Base-by-base conservation (phyloP, 352 stramenopile species). In the Heterotrichella gracilis region DNA sequence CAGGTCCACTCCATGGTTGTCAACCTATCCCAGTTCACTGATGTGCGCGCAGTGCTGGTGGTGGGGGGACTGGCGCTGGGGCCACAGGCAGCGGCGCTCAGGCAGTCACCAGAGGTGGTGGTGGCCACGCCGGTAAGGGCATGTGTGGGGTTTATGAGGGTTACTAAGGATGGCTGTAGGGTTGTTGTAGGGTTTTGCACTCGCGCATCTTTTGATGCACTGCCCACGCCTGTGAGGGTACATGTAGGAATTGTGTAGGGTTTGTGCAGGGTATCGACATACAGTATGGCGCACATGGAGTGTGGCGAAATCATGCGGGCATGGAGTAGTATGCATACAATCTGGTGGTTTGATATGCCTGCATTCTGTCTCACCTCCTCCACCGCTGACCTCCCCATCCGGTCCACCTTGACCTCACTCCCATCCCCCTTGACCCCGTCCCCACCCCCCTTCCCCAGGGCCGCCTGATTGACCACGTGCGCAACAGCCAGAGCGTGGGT, bases 391-490 rank as follows among this genome's bases (percentile, higher is more conserved):
- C 20, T 63, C 17, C 17, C 17, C 17, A 63, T 63, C 20, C 39
- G 17, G 20, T 17, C 20, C 20, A 63, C 20, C 17, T 17, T 63
- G 17, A 63, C 20, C 17, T 63, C 17, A 63, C 20, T 63, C 17
- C 20, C 17, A 63, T 63, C 17, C 17, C 20, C 20, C 17, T 63
- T 17, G 20, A 63, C 20, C 17, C 20, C 20, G 20, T 63, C 20
- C 17, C 20, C 20, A 63, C 20, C n/a, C n/a, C n/a, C n/a, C n/a
- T n/a, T n/a, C n/a, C n/a, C n/a, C n/a, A 17, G 20, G 92, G 93
- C 25, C 85, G 93, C 71, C 88, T 99, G 78, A 84, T 98, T 69
- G 92, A 98, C 77, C 89, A 97, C 75, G 74, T 97, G 69, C 87
- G 85, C 71, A 99, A 99, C 79, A 94, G 86, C 0, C 67, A 69